These are phyloP conservation scores for Penicillium decumbens DNA, from an alignment of 2,329 filamentous ascomycete genomes.

Conservation along the genomic window DNA sequence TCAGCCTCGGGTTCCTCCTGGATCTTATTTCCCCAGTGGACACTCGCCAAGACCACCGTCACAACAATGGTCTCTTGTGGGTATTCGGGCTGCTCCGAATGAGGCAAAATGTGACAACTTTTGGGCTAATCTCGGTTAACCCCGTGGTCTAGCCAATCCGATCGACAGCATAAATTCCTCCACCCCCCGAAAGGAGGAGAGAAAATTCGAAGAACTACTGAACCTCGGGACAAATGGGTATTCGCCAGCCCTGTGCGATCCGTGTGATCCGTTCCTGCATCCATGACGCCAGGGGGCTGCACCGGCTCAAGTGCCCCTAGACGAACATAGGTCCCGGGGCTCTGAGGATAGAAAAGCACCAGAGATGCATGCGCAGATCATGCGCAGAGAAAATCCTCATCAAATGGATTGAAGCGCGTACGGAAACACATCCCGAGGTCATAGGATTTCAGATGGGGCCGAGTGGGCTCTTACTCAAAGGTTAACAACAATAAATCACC, in stretches of 20 bases:
- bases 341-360: neutral
- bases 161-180: neutral
- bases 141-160: slow-evolving; percentile 10
- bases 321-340: neutral
- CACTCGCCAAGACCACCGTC: slow-evolving; percentile 1
- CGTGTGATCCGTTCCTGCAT: slow-evolving; percentile 20
- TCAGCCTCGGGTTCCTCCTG: slow-evolving; percentile 4
- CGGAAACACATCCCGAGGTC: slow-evolving; percentile 8
- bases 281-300: slow-evolving; percentile 21
- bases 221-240: slow-evolving; percentile 7
- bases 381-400: slow-evolving; percentile 15
- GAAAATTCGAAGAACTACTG: neutral
- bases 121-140: slow-evolving; percentile 14
- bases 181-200: slow-evolving; percentile 1
- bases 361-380: slow-evolving; percentile 1
- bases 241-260: slow-evolving; percentile 10
- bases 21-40: neutral
- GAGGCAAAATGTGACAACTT: slow-evolving; percentile 7
- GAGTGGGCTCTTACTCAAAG: neutral
- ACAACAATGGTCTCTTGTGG: neutral
- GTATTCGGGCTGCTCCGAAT: slow-evolving; percentile 6
- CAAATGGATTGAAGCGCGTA: slow-evolving; percentile 2
- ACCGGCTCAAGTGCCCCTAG: neutral
- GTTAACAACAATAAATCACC: neutral
- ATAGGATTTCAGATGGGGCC: slow-evolving; percentile 2